phyloP scores from a whole-genome alignment of 345 rosid species.

The Eucalyptus marginata region DNA sequence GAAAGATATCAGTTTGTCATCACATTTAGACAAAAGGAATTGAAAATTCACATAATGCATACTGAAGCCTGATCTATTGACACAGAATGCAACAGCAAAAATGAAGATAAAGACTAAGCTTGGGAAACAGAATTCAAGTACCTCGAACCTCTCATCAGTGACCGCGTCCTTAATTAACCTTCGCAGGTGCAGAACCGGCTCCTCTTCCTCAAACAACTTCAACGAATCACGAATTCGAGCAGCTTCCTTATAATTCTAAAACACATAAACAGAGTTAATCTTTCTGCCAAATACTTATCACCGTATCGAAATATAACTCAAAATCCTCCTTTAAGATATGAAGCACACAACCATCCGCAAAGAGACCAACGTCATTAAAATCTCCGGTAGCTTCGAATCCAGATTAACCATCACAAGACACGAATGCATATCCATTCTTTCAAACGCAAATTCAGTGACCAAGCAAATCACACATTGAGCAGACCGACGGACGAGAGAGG shows the following conservation, averaged over 20 bases:
- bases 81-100: neutral
- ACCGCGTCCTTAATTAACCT: constrained; percentile 46
- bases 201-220: constrained; percentile 54
- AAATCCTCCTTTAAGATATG: neutral
- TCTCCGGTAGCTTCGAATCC: neutral
- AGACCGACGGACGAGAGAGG: neutral
- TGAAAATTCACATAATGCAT: neutral
- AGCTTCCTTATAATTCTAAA: constrained; percentile 60
- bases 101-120: neutral
- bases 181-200: constrained; percentile 43
- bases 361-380: neutral
- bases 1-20: neutral
- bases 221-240: constrained; percentile 58
- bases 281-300: neutral
- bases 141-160: constrained; percentile 52
- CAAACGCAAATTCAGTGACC: neutral
- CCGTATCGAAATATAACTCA: neutral
- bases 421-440: neutral
- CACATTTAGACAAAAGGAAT: neutral
- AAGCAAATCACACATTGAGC: neutral
- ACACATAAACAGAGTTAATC: neutral
- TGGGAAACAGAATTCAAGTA: neutral
- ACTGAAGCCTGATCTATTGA: neutral
- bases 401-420: neutral
- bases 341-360: neutral